Evolutionary conservation across 139 green algal genomes (phyloP), one percentile per base, ranked within the genome.

Genomic region (Closterium sp.): DNA sequence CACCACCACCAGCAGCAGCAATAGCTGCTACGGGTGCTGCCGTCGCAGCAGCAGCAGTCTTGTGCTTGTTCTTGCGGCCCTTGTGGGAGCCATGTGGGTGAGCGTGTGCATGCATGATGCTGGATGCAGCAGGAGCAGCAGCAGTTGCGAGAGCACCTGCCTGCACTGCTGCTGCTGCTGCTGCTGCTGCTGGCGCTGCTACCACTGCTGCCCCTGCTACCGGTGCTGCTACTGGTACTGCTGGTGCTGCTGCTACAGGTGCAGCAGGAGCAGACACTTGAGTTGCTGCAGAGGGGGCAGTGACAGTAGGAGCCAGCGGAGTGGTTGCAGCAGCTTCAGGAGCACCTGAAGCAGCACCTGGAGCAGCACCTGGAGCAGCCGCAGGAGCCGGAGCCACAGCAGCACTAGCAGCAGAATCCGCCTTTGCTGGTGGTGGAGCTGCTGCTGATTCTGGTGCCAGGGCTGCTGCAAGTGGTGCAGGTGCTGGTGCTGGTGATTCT

Each of bases 21-120:
- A 30, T 83, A 31, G 21, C 34, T 87, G 87, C 28, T 31, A 2
- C 38, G 10, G 87, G 34, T 87, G 33, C 87, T 4, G 33, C 12
- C 23, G 1, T 32, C 5, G 69, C 55, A 81, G 86, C n/a, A 23
- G 86, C 33, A 19, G 23, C 23, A 35, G 69, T 33, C 35, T 91
- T 91, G 35, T 91, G 76, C 35, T 91, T 91, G 33, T 91, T 91
- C 35, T 91, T 91, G 31, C 87, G 87, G 33, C 35, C 33, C 33
- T 83, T 91, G 1, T 76, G 55, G 55, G 55, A 76, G 55, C 55
- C 55, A 2, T 76, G 55, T 2, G 16, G 16, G 25, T 16, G 16
- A 19, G 55, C 55, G 25, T 76, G 55, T 19, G 25, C 55, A 76
- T 76, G 55, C 55, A 76, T 12, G 55, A 16, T 76, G 55, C 55